Evolutionary conservation across 306 rosid species (phyloP), one percentile per base, ranked within the genome.

Genomic region (Rosa chinensis): DNA sequence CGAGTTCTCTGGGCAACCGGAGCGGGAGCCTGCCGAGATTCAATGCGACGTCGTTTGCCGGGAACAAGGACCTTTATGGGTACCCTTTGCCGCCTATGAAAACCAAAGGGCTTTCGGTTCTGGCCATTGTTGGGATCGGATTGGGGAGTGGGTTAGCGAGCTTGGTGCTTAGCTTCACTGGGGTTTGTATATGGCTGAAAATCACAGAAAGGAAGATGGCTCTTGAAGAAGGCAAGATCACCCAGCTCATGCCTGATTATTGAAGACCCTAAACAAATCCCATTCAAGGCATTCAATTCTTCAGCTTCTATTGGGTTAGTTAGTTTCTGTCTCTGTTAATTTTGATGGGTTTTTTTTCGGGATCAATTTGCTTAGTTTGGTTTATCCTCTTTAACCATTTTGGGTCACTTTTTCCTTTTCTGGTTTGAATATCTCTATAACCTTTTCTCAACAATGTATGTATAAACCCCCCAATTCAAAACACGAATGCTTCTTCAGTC

Each of bases 111-210:
- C 75, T 95, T 32, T 95, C 99, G 0, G 76, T 94, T n/a, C 49
- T 94, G 78, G 94, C 97, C 79, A 93, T 95, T 84, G 99, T 93
- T 58, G 97, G 96, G 79, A 95, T 95, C 77, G 99, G 99, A 18
- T 80, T 95, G 25, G 99, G 99, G 50, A 95, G 99, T 82, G 99
- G 99, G 3, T 75, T 95, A 0, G 96, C 93, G 0, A 95, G 99
- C 70, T 79, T 95, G 83, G 92, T 95, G 20, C 81, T 95, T 0
- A 95, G 99, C 75, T 95, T 95, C 23, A 89, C 97, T 9, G 99
- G 92, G 16, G 99, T 95, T 11, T 95, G 99, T 73, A 86, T 95
- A 28, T 95, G 99, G 99, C 86, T 95, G 82, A 92, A 87, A 86
- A 67, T 93, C 56, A 89, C 98, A 0, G 99, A 95, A 53, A 77